Evolutionary conservation across 768 basidiomycete genomes (phyloP), one percentile per base, ranked within the genome.

Genomic region (Neoboletus magnificus): DNA sequence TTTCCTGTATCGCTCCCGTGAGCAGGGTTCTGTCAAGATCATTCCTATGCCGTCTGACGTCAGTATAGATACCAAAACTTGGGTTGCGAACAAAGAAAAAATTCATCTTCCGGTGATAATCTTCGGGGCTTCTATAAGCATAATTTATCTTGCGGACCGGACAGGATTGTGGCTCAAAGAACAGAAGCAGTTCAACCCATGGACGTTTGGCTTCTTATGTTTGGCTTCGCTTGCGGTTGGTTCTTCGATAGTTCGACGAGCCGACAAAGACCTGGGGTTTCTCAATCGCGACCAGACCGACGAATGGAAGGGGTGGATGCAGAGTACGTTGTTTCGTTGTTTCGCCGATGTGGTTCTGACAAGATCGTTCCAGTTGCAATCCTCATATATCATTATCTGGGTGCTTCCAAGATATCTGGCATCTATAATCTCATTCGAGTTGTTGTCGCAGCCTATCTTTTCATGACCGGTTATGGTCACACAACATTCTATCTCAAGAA

Each of bases 221-320:
- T 20, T 87, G n/a, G 60, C 71, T 23, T 73, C 78, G 27, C 72
- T 94, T 27, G 73, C 62, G 10, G 71, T 78, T 20, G 93, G 93
- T 5, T 62, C 92, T 44, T 71, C 69, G 11, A 90, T 86, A 1
- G 71, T 91, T 59, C 85, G 83, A 66, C 80, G 81, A 20, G 80
- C 79, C 18, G 91, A 91, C 60, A 91, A 87, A 64, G 92, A 97
- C 65, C 72, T 89, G 49, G 93, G 93, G 0, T 91, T 94, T 72
- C 75, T 97, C 62, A 95, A 93, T 65, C 80, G 93, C 54, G 91
- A 94, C 48, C 92, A 96, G 70, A 96, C 93, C 1, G 92, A 97
- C 61, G 93, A 97, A 72, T 97, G 93, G 93, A 96, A 96, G 71
- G 93, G 93, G 4, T 97, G 93, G 93, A 97, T 97, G 93, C 93